Percentiles rank a stretch among this genome's conserved stretches.
phyloP scores from a whole-genome alignment of 192 early-diverging fungal species.

The Podila clonocystis region DNA sequence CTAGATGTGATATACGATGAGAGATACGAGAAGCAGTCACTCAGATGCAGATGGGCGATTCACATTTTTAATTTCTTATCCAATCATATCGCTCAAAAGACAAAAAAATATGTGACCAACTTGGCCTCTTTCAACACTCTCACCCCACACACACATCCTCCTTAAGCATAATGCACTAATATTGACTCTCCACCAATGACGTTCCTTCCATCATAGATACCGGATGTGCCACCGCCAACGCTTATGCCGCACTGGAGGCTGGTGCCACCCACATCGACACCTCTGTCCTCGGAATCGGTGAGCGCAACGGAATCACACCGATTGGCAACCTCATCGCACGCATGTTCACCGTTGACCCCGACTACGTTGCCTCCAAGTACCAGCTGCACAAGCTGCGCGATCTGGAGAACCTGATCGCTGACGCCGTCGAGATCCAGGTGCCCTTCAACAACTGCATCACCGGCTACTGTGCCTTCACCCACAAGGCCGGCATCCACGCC shows the following conservation, averaged over 20 bases:
- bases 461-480: constrained; percentile 98
- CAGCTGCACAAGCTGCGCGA: constrained; percentile 92
- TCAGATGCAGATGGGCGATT: background rate
- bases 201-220: constrained; percentile 65
- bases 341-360: constrained; percentile 94
- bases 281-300: constrained; percentile 97
- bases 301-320: constrained; percentile 98
- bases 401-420: constrained; percentile 96
- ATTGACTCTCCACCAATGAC: background rate
- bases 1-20: no score
- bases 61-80: background rate
- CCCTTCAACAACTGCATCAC: constrained; percentile 99
- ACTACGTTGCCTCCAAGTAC: constrained; percentile 95
- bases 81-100: background rate
- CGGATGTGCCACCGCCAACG: constrained; percentile 98
- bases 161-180: no score
- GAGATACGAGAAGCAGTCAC: background rate
- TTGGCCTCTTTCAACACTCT: no score
- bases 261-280: constrained; percentile 99
- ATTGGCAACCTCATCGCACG: constrained; percentile 94
- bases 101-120: background rate
- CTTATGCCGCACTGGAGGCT: constrained; percentile 95
- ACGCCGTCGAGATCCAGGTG: constrained; percentile 92
- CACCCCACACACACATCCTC: background rate
- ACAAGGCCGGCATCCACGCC: constrained; percentile 99